A percentile compares a stretch with the other conserved stretches of the same genome.
These are phyloP conservation scores for Spathaspora gorwiae DNA, from an alignment of 805 yeast genomes.

Conservation along the genomic window DNA sequence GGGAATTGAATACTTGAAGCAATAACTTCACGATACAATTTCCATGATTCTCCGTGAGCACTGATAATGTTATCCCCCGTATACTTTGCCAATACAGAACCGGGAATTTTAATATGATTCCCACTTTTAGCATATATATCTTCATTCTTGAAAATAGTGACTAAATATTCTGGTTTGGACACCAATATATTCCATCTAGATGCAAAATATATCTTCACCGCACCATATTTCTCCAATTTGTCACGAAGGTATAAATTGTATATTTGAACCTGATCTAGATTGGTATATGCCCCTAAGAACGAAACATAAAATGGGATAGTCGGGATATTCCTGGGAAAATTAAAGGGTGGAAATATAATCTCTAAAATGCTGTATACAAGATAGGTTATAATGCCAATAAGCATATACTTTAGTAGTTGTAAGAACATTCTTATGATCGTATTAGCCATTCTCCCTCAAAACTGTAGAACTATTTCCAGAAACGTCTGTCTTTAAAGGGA, in stretches of 20 bases:
- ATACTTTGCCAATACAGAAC: conserved; percentile 48
- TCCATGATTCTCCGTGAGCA: conserved; percentile 54
- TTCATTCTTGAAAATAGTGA: conserved; percentile 46
- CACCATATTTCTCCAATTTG: conserved; percentile 49
- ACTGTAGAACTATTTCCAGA: no score
- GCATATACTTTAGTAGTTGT: conserved; percentile 1
- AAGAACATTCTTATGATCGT: neutral
- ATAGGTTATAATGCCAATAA: neutral
- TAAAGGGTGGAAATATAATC: conserved; percentile 42
- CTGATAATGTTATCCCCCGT: conserved; percentile 61
- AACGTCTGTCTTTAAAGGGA: no score
- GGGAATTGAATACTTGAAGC: conserved; percentile 51
- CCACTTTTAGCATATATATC: conserved; percentile 54
- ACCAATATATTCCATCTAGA: conserved; percentile 59
- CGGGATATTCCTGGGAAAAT: conserved; percentile 51
- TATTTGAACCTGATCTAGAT: conserved; percentile 46
- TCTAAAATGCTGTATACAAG: neutral
- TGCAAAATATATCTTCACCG: conserved; percentile 56
- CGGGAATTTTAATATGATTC: conserved; percentile 54
- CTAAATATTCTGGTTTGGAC: conserved; percentile 43
- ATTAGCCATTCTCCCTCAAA: no score
- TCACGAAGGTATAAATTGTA: conserved; percentile 39
- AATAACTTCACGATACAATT: conserved; percentile 39
- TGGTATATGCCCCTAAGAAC: conserved; percentile 40
- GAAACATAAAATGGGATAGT: conserved; percentile 60